These are phyloP conservation scores for Umbellularia californica DNA, from an alignment of 164 flowering plant genomes.

Conservation along the genomic window DNA sequence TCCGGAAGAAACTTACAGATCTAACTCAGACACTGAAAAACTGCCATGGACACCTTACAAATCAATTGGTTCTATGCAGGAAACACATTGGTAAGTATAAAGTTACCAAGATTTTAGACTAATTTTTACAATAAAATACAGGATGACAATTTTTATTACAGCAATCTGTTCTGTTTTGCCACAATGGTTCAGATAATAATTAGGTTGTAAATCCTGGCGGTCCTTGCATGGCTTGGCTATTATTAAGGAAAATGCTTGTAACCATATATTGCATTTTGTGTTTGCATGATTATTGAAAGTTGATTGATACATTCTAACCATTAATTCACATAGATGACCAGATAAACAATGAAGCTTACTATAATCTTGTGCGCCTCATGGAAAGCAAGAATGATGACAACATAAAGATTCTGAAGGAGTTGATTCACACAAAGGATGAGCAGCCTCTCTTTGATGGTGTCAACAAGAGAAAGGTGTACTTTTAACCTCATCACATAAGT, in stretches of 20 bases:
- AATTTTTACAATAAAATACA: neutral
- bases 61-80: conserved; percentile 39
- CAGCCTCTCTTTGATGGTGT: conserved; percentile 52
- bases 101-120: neutral
- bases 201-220: neutral
- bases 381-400: conserved; percentile 59
- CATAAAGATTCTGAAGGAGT: conserved; percentile 48
- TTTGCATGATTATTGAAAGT: neutral
- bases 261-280: neutral
- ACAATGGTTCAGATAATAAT: neutral
- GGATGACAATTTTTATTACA: neutral
- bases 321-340: conserved; percentile 36
- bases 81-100: conserved; percentile 42
- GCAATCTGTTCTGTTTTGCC: neutral
- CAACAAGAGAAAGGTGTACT: conserved; percentile 46
- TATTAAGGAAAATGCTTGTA: neutral
- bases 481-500: neutral
- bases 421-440: conserved; percentile 52
- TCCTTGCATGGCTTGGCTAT: neutral
- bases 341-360: conserved; percentile 38
- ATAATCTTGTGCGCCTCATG: conserved; percentile 35
- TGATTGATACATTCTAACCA: neutral
- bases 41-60: conserved; percentile 43
- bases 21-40: conserved; percentile 55
- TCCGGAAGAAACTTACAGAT: conserved; percentile 85